phyloP scores from a whole-genome alignment of 306 rosid genomes.

The Acacia acuminata region DNA sequence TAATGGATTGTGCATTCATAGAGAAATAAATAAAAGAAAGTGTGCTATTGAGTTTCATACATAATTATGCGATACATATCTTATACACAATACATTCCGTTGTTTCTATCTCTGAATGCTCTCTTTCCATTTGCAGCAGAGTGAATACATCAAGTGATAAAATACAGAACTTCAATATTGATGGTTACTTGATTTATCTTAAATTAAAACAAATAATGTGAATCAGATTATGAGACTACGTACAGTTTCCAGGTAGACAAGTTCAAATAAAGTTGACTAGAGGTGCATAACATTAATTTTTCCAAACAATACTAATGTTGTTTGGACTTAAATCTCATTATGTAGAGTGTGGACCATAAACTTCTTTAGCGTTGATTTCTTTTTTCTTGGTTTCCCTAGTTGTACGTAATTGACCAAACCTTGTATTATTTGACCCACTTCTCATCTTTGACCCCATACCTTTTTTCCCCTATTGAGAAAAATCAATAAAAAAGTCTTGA shows the following conservation, averaged over 20 bases:
- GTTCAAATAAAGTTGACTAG: not conserved
- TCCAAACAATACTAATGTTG: not conserved
- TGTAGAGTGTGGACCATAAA: not conserved
- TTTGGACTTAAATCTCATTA: not conserved
- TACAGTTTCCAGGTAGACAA: not conserved
- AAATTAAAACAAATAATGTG: not conserved
- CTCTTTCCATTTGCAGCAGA: too few relatives aligned
- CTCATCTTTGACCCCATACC: not conserved
- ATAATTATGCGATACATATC: too few relatives aligned
- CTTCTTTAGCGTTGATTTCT: not conserved
- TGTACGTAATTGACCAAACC: conserved; percentile 1
- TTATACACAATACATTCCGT: too few relatives aligned
- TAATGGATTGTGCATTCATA: too few relatives aligned
- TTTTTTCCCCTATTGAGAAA: not conserved
- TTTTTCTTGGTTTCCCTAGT: not conserved
- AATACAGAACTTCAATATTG: not conserved
- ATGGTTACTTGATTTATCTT: not conserved
- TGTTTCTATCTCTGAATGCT: not conserved
- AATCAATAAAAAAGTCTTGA: not conserved
- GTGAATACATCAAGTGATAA: not conserved
- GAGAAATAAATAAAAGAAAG: too few relatives aligned
- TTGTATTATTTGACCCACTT: not conserved
- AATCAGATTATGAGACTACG: not conserved
- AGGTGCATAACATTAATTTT: not conserved
- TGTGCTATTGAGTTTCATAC: too few relatives aligned